A percentile compares a stretch with the other conserved stretches of the same genome.
Conservation (phyloP, 495 filamentous ascomycete species). For the Astrothelium subdiscretum region DNA sequence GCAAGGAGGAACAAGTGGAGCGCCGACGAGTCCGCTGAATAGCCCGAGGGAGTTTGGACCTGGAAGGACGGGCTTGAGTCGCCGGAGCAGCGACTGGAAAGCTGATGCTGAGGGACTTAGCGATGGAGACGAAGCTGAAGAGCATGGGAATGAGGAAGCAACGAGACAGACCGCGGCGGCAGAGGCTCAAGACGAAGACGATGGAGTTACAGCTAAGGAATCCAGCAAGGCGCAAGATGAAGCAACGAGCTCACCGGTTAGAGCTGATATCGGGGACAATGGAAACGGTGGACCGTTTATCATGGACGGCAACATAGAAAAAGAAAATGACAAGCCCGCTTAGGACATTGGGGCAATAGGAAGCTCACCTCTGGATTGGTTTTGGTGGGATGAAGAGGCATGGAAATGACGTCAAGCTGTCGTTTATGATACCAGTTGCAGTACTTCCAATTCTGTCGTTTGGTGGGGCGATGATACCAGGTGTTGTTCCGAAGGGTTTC, state of each 20-base stretch:
- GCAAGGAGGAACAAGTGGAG: constrained; percentile 22
- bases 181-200: neutral
- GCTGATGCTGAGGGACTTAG: constrained; percentile 39
- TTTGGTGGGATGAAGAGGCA: neutral
- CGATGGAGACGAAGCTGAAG: constrained; percentile 18
- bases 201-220: neutral
- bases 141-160: neutral
- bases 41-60: constrained; percentile 38
- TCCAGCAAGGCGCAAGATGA: neutral
- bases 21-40: constrained; percentile 44
- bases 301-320: neutral
- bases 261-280: neutral
- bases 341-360: neutral
- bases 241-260: too few relatives aligned
- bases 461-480: neutral
- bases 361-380: neutral
- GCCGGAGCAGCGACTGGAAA: constrained; percentile 53
- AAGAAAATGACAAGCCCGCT: neutral
- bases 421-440: neutral
- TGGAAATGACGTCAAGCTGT: neutral
- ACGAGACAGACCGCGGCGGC: neutral
- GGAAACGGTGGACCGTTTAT: neutral
- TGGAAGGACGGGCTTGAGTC: constrained; percentile 40
- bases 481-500: neutral
- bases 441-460: neutral